Base-by-base conservation (phyloP, 2,329 filamentous ascomycete genomes). In the Penicillium olsonii region DNA sequence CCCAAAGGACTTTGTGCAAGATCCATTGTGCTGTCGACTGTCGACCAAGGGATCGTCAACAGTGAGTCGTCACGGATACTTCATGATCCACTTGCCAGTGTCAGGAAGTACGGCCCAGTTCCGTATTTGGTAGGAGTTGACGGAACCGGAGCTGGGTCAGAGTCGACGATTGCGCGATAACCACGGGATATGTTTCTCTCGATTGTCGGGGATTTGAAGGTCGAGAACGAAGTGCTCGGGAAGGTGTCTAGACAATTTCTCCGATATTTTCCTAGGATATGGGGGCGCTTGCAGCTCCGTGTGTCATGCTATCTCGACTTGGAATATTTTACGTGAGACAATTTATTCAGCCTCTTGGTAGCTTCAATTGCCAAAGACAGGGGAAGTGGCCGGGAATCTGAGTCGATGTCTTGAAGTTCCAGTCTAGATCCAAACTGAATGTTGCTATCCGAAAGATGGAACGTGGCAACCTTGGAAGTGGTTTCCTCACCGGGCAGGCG, bases 381-480 rank as follows among this genome's bases (percentile, higher is more conserved):
- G 19, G 20, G 10, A 42, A 27, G 33, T 11, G 44, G 37, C 27
- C 42, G 22, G 15, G 29, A 34, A 46, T 50, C 35, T 45, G 31
- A 48, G 46, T 54, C 43, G 26, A 29, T 31, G 40, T 37, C 37
- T 42, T 40, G 26, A 12, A 17, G 7, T n/a, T 31, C 2, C 5
- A n/a, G 29, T 42, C 38, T 34, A 41, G 40, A 27, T n/a, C 19
- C 8, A n/a, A 42, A 27, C 42, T 37, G 12, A 37, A 45, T 18
- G 43, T 50, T 50, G 46, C 26, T 34, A 47, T 42, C 51, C 52
- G 48, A 45, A 15, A 31, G 40, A 14, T 31, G 39, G 19, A 57
- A 56, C 48, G 9, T 50, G 45, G 42, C 49, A 45, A n/a, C n/a
- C n/a, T n/a, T n/a, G n/a, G n/a, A n/a, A 55, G 48, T 59, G 31